These are phyloP conservation scores for Lactifluus subvellereus DNA, from an alignment of 768 basidiomycete species.

Conservation along the genomic window DNA sequence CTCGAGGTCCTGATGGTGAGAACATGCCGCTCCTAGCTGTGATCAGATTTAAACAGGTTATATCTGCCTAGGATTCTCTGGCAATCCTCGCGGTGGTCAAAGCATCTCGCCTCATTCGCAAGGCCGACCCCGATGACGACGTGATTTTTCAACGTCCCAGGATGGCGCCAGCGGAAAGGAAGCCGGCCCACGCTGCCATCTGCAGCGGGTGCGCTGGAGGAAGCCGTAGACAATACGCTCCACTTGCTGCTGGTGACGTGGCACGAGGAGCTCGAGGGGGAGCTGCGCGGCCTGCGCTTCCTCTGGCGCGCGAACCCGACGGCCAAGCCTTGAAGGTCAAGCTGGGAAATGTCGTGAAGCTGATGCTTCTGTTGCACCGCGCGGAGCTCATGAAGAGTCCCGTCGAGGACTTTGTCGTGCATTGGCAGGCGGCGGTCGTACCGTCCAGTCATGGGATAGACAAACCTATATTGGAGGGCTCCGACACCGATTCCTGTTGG, in stretches of 20 bases:
- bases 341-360: slow-evolving; percentile 8
- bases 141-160: slow-evolving; percentile 18
- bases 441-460: background rate
- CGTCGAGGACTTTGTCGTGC: slow-evolving; percentile 10
- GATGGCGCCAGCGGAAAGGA: slow-evolving; percentile 7
- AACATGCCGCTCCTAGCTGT: too few species aligned
- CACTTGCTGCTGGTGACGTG: slow-evolving; percentile 5
- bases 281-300: slow-evolving; percentile 13
- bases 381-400: slow-evolving; percentile 15
- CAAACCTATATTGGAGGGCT: background rate
- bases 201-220: background rate
- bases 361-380: slow-evolving; percentile 3
- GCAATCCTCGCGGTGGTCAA: slow-evolving; percentile 1
- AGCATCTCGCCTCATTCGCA: background rate
- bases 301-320: slow-evolving; percentile 6
- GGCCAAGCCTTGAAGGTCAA: slow-evolving; percentile 3
- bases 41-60: background rate
- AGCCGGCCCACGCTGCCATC: background rate
- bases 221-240: background rate
- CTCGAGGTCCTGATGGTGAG: slow-evolving; percentile 8
- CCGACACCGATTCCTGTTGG: background rate
- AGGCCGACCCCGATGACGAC: slow-evolving; percentile 5
- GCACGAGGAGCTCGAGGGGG: slow-evolving; percentile 13
- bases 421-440: slow-evolving; percentile 11
- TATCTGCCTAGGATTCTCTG: background rate